A percentile compares a stretch with the other conserved stretches of the same genome.
These are phyloP conservation scores for Geosmithia putterillii DNA, from an alignment of 2,329 filamentous ascomycete genomes.

Conservation along the genomic window DNA sequence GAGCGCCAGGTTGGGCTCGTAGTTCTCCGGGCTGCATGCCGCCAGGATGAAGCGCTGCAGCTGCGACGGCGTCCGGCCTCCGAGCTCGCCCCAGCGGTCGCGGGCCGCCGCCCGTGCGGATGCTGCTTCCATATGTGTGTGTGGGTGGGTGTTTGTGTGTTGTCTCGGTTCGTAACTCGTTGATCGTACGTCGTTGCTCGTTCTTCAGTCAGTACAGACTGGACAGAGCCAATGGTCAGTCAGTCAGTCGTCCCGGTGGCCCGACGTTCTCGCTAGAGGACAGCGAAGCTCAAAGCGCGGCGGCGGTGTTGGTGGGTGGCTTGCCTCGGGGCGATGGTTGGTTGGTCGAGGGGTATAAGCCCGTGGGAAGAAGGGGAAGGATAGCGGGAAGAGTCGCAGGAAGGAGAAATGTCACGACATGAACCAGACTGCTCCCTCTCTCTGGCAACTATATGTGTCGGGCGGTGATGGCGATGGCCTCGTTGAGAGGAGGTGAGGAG, in stretches of 20 bases:
- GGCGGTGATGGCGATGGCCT: neutral
- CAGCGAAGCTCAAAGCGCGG: no score
- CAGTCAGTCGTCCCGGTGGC: no score
- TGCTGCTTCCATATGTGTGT: conserved; percentile 69
- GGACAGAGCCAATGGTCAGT: no score
- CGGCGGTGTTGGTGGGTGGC: no score
- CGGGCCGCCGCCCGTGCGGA: conserved; percentile 90
- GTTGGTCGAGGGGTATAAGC: no score
- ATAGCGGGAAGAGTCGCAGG: no score
- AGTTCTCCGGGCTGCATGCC: conserved; percentile 94
- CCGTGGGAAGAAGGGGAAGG: no score
- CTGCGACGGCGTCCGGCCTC: conserved; percentile 64
- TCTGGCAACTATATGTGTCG: neutral
- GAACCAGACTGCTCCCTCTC: neutral
- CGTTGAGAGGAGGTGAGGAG: neutral
- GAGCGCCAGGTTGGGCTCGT: conserved; percentile 91
- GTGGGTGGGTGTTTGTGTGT: neutral
- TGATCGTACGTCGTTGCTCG: neutral
- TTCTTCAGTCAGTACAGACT: neutral
- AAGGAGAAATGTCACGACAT: neutral
- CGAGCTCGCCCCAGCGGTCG: conserved; percentile 82
- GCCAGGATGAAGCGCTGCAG: conserved; percentile 93
- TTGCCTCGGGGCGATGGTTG: no score
- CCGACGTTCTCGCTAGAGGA: no score
- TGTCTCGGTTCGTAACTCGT: neutral